A percentile compares a stretch with the other conserved stretches of the same genome.
Conservation (phyloP, 164 flowering plant genomes). For the Magnolia changhungtana region DNA sequence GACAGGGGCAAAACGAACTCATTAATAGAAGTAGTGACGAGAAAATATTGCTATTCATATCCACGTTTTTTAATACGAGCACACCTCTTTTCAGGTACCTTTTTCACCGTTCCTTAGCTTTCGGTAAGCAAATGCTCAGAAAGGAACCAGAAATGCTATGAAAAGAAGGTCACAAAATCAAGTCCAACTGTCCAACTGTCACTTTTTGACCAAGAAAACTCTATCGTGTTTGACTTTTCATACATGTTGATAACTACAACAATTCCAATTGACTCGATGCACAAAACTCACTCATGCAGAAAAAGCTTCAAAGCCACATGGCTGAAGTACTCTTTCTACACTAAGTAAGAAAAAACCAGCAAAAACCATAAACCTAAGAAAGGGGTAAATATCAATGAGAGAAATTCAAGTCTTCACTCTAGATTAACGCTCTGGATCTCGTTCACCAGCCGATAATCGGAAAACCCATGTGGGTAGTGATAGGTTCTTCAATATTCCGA, state of each 20-base stretch:
- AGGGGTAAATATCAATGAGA: too few relatives aligned
- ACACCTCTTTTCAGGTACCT: too few relatives aligned
- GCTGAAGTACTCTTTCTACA: neutral
- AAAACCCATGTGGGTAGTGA: slow-evolving; percentile 54
- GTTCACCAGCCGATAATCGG: slow-evolving; percentile 29
- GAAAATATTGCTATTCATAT: too few relatives aligned
- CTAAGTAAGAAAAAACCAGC: neutral
- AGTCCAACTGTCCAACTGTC: neutral
- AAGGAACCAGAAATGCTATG: neutral
- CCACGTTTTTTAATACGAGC: too few relatives aligned
- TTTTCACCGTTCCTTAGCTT: neutral
- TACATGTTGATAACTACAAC: neutral
- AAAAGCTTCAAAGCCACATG: neutral
- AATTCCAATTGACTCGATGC: neutral
- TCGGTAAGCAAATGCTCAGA: neutral
- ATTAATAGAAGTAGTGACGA: too few relatives aligned
- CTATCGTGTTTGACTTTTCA: neutral
- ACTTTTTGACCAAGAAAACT: neutral
- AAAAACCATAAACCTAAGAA: too few relatives aligned
- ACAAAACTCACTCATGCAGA: neutral
- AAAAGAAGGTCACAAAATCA: neutral
- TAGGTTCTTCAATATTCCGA: slow-evolving; percentile 19
- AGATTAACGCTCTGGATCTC: neutral
- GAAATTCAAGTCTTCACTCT: neutral
- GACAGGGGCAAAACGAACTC: too few relatives aligned